A percentile compares a stretch with the other conserved stretches of the same genome.
Conservation (phyloP, 2,329 filamentous ascomycete species). For the Zymoseptoria pseudotritici region DNA sequence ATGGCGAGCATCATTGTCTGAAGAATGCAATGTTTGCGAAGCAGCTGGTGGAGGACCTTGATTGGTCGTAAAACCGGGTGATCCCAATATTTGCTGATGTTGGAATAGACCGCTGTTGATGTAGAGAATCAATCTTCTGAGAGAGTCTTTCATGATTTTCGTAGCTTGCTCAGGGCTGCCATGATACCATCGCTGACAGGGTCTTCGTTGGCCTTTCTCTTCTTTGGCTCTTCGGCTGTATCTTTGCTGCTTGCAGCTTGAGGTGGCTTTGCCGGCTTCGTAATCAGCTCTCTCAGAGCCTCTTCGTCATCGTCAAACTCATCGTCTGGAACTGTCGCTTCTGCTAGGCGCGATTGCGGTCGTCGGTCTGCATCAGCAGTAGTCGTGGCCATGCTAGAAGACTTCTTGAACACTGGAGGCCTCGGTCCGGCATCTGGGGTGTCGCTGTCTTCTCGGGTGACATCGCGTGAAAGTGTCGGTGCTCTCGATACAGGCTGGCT, state of each 20-base stretch:
- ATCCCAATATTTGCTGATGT: not conserved
- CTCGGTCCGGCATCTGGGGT: conserved; percentile 6
- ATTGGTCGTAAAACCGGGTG: conserved; percentile 11
- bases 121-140: not conserved
- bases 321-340: conserved; percentile 11
- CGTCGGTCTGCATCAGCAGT: conserved; percentile 32
- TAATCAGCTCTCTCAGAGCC: conserved; percentile 31
- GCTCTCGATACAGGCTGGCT: conserved; percentile 20
- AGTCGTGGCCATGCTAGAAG: conserved; percentile 11
- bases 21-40: conserved; percentile 20
- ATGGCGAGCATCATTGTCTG: conserved; percentile 23
- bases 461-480: conserved; percentile 22
- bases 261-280: conserved; percentile 7
- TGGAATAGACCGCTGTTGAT: not conserved
- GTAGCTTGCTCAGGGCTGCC: conserved; percentile 50
- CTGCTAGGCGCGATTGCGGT: conserved; percentile 29
- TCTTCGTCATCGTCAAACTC: conserved; percentile 39
- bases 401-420: not conserved
- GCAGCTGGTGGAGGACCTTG: conserved; percentile 20
- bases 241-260: not conserved
- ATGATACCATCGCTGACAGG: conserved; percentile 51
- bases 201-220: conserved; percentile 35
- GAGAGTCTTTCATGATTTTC: conserved; percentile 28
- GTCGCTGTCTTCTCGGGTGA: conserved; percentile 18
- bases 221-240: conserved; percentile 16